Base-by-base conservation (phyloP, 2,329 filamentous ascomycete species). In the Pseudocercospora crystallina region DNA sequence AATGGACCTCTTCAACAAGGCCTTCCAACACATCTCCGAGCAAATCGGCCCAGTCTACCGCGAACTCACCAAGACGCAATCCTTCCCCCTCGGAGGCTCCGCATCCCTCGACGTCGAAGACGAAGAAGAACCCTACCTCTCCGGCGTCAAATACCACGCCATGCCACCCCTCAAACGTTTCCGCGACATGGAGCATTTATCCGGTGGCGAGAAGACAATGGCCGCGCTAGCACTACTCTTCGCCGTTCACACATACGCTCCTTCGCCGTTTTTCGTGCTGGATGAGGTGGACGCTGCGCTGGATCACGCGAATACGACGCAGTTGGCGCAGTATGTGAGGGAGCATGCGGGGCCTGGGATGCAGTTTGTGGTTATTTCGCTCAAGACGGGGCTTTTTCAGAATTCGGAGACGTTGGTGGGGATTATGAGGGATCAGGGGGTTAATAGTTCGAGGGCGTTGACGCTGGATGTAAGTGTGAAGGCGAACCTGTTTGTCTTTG, bases 141-240 rank as follows among this genome's bases (percentile, higher is more conserved):
- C 89, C 35, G 94, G 94, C 30, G 90, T 99, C 73, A 96, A 96
- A 68, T 99, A 99, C 73, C 91, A 97, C 69, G 95, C 94, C 56
- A 99, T 97, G 91, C 94, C 94, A 14, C 94, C 94, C 1, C 83
- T 96, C 56, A 99, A 99, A 76, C 90, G 94, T 39, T 99, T 99
- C 81, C 83, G 94, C 63, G 95, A 99, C 70, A 99, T 99, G 94
- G 94, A 99, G 71, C 94, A 96, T 69, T 77, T 99, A 8, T 96
- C 90, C 1, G 94, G 94, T 64, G 94, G 94, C 49, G 94, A 99
- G 74, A 99, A 99, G 79, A 99, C 94, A 0, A 99, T 99, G 86
- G 94, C 94, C 1, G 94, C 94, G 11, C 78, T 99, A 34, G 94
- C 94, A n/a, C 79, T 99, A 35, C 80, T 99, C 4, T 99, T 99